phyloP scores from a whole-genome alignment of 352 stramenopile species.

The Peronospora destructor region DNA sequence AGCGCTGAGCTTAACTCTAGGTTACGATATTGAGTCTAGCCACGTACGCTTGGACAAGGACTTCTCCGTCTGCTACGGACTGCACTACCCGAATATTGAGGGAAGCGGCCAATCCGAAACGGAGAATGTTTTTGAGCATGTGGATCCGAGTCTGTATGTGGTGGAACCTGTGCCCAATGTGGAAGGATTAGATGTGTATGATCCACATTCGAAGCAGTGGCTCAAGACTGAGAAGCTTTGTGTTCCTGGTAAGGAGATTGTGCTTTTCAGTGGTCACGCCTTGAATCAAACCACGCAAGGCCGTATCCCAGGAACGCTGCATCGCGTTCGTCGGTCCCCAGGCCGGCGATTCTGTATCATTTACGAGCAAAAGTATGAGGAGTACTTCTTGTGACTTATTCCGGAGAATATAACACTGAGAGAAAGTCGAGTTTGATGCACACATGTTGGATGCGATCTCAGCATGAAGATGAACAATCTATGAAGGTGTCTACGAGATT shows the following conservation, averaged over 20 bases:
- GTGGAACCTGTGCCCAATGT: constrained; percentile 48
- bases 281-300: constrained; percentile 39
- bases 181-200: constrained; percentile 51
- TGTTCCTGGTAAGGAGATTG: constrained; percentile 44
- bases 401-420: background rate
- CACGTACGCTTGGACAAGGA: constrained; percentile 33
- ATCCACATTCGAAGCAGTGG: constrained; percentile 46
- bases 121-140: constrained; percentile 62
- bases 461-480: background rate
- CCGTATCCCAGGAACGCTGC: constrained; percentile 44
- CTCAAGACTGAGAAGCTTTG: constrained; percentile 45
- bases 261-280: constrained; percentile 54
- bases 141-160: constrained; percentile 56
- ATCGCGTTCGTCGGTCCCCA: constrained; percentile 40
- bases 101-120: constrained; percentile 43
- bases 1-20: constrained; percentile 42
- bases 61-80: constrained; percentile 55
- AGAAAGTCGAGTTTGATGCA: background rate
- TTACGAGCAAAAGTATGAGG: constrained; percentile 62
- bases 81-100: constrained; percentile 54
- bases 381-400: constrained; percentile 38
- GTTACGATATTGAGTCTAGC: constrained; percentile 32
- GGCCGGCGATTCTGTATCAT: constrained; percentile 50
- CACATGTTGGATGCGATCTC: background rate
- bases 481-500: too few relatives aligned